phyloP scores from a whole-genome alignment of 2,329 filamentous ascomycete genomes.

The Hypoxylon sp. region DNA sequence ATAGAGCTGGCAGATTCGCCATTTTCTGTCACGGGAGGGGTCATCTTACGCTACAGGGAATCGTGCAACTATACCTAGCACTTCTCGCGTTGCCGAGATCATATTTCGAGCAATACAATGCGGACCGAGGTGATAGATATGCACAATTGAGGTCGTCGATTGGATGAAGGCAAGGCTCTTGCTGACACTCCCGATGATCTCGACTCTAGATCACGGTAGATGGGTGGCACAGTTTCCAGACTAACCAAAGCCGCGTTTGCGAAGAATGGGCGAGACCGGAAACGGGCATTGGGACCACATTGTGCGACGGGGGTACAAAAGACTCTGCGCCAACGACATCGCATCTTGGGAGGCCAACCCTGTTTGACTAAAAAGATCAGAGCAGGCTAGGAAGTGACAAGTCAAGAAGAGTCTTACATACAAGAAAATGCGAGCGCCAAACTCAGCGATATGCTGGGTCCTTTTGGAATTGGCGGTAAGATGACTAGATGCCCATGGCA shows the following conservation, averaged over 20 bases:
- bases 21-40: conserved; percentile 7
- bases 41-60: conserved; percentile 29
- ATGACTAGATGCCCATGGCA: conserved; percentile 29
- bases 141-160: conserved; percentile 24
- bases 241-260: conserved; percentile 6
- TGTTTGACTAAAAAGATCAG: conserved; percentile 17
- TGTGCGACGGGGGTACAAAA: conserved; percentile 19
- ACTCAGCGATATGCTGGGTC: conserved; percentile 8
- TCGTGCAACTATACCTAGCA: conserved; percentile 36
- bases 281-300: conserved; percentile 28
- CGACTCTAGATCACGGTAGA: conserved; percentile 19
- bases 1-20: conserved; percentile 22
- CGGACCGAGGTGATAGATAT: conserved; percentile 28
- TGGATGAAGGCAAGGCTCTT: conserved; percentile 16
- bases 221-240: conserved; percentile 19
- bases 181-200: conserved; percentile 35
- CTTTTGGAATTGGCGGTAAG: conserved; percentile 16
- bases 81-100: conserved; percentile 21
- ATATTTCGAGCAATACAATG: conserved; percentile 26
- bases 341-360: conserved; percentile 15
- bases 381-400: conserved; percentile 14
- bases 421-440: conserved; percentile 4
- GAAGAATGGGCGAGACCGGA: conserved; percentile 21
- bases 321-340: conserved; percentile 19
- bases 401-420: conserved; percentile 2